Conservation (phyloP, 306 rosid species). For the Rosa persica region DNA sequence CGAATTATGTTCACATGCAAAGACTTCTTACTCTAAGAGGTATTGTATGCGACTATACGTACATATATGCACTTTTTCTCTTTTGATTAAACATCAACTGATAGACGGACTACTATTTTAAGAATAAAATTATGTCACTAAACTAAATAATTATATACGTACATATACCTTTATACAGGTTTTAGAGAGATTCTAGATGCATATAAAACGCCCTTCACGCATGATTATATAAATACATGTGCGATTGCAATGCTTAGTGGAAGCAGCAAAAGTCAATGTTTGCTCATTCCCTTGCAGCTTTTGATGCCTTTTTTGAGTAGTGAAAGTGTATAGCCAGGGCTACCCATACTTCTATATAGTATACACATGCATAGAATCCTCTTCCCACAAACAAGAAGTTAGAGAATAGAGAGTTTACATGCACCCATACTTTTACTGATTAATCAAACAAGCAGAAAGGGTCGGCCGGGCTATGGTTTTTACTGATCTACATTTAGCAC, state of each 20-base stretch:
- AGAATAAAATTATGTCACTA: too few species aligned
- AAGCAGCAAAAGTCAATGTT: slow-evolving; percentile 8
- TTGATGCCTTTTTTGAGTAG: slow-evolving; percentile 21
- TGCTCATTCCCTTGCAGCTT: slow-evolving; percentile 26
- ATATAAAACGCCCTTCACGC: neutral
- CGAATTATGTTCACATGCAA: too few species aligned
- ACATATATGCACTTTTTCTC: too few species aligned
- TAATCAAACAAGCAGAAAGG: neutral
- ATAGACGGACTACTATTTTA: too few species aligned
- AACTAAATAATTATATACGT: too few species aligned
- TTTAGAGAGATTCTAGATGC: neutral
- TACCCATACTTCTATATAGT: slow-evolving; percentile 17
- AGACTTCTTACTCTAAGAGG: too few species aligned
- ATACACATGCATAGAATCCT: neutral
- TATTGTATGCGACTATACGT: too few species aligned
- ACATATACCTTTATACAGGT: neutral
- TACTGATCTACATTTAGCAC: neutral
- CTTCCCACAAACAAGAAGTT: neutral
- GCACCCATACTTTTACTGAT: slow-evolving; percentile 12
- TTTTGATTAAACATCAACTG: too few species aligned
- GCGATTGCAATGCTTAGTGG: slow-evolving; percentile 11
- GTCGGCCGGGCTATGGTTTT: neutral
- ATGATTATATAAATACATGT: neutral
- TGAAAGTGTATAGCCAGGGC: neutral
- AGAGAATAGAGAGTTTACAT: neutral